Conservation (phyloP, 768 basidiomycete species). For the Boletus coccyginus region DNA sequence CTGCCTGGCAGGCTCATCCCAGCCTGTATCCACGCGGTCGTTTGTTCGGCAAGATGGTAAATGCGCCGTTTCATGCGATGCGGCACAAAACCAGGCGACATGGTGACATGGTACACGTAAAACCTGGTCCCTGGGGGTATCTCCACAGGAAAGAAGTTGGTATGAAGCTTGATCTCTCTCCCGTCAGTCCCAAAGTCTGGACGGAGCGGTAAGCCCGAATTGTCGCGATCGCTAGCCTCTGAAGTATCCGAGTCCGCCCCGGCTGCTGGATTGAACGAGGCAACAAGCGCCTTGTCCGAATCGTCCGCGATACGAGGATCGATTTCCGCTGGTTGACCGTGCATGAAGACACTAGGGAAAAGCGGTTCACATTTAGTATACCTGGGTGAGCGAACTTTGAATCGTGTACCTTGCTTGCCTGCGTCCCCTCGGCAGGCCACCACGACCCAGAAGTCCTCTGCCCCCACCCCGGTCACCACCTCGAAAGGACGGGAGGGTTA, state of each 20-base stretch:
- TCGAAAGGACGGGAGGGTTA: neutral
- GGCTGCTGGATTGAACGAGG: neutral
- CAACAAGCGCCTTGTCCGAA: neutral
- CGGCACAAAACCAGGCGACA: neutral
- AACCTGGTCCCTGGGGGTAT: neutral
- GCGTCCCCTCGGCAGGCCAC: neutral
- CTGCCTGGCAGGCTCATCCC: neutral
- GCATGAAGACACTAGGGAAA: neutral
- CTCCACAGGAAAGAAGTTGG: neutral
- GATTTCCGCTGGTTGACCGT: neutral
- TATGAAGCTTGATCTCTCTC: neutral
- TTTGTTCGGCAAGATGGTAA: neutral
- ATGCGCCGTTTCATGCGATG: neutral
- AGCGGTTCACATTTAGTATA: neutral
- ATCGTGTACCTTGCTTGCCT: neutral
- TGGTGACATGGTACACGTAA: neutral
- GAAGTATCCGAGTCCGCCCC: too few species aligned
- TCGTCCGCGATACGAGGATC: neutral
- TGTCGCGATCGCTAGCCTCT: too few species aligned
- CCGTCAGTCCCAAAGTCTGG: neutral
- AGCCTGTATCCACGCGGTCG: neutral
- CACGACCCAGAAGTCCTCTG: neutral
- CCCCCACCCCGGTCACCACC: neutral
- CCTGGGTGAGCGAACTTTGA: neutral
- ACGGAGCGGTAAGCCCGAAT: neutral